Base-by-base conservation (phyloP, 169 alveolate genomes). In the Amoebophrya sp. region DNA sequence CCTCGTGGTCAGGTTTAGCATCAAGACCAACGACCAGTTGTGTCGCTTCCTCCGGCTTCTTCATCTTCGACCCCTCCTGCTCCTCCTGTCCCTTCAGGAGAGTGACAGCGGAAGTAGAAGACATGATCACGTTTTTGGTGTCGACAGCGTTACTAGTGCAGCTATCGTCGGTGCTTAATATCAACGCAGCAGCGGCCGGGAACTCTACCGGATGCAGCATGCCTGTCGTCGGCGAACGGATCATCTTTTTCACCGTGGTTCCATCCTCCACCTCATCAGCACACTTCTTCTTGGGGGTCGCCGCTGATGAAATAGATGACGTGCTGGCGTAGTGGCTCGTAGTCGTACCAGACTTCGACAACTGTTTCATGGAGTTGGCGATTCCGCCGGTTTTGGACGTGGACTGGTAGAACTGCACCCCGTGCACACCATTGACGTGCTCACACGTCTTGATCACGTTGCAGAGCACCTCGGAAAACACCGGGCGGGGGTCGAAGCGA, bases 401-500 rank as follows among this genome's bases (percentile, higher is more conserved):
- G 10, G 38, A 2, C 1, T 54, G 47, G 90, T n/a, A 88, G 55
- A 14, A 38, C 47, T 88, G 90, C 33, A 88, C 90, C 23, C 55
- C 55, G 55, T 88, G 41, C 14, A 88, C 3, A 0, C 55, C 90
- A 12, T 35, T 25, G n/a, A 38, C 66, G 90, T 88, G 54, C 66
- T 12, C 35, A 25, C 90, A 38, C 23, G 1, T 35, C 35, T 40
- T 35, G 35, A 54, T 23, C 66, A 23, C 66, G 7, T 1, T 14
- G 33, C 0, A 23, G 23, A 35, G 41, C 55, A 94, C 90, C 90
- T 77, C 33, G 54, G 90, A 55, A 39, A 93, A 40, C 25, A 89
- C 40, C 18, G 35, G 35, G 35, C 89, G 91, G n/a, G 89, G 39
- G 89, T 93, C 94, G 88, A 77, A 40, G 83, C 92, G 90, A 39